Base-by-base conservation (phyloP, 495 filamentous ascomycete genomes). In the Delitschia confertaspora region DNA sequence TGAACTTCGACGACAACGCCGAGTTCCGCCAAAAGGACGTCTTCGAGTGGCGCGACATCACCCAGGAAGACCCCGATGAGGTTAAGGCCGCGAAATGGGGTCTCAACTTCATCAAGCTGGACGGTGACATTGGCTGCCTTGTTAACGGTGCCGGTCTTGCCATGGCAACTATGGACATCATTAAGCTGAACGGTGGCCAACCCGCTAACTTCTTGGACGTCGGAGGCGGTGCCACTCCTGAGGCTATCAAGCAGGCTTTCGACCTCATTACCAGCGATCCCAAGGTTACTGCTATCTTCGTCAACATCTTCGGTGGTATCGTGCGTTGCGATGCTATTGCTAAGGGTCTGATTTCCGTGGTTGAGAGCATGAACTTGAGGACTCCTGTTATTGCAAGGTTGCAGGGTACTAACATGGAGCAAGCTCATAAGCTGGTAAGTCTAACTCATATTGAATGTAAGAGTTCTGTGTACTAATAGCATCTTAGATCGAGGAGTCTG, bases 111-210 rank as follows among this genome's bases (percentile, higher is more conserved):
- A 98, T 98, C 75, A 98, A 98, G 76, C 81, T 98, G 32, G 93
- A 95, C 65, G 91, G 91, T 63, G 91, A 98, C 65, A 98, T 98
- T 64, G 91, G 91, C 62, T 98, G 91, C 72, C 73, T 98, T 48
- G 91, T 98, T 70, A 98, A 98, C 67, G 91, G 91, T 64, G 91
- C 91, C 53, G 91, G 91, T 71, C 82, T 98, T 45, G 91, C 91
- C 62, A 98, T 98, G 91, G 91, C 91, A 42, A 98, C 91, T 55
- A 98, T 98, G 91, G 91, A 98, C 67, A 96, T 98, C 69, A 98
- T 98, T 76, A 98, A 98, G 76, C 78, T 98, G 20, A 98, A 98
- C 70, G 91, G 91, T 59, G 91, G 91, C 38, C 73, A 74, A 59
- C 91, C 91, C 39, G 91, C 91, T 45, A 98, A 98, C 75, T 98